Base-by-base conservation (phyloP, 331 rosid species). In the Stylosanthes scabra region DNA sequence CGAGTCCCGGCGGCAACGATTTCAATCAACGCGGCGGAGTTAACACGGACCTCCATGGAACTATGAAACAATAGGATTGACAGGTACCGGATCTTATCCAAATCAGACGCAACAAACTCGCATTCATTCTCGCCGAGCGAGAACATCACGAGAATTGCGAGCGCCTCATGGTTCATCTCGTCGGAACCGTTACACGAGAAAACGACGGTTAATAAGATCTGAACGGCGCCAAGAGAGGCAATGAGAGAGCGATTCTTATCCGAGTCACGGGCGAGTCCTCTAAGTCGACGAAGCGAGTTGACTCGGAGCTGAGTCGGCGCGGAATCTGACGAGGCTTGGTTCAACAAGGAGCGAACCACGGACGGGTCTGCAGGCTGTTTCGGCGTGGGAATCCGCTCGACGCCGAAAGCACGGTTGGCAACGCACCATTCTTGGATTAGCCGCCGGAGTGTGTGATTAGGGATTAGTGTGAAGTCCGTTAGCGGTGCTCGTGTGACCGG, bases 391-490 rank as follows among this genome's bases (percentile, higher is more conserved):
- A 94, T 94, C 2, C 99, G 86, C 78, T 94, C 88, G 6, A 94
- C 76, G 7, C 99, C 99, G 37, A 81, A 88, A 10, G 96, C 86
- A 14, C 91, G 93, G 77, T 94, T 91, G 1, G 93, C 89, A 31
- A 94, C 99, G 75, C 99, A 94, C 99, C 99, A 94, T 0, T 91
- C 99, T 59, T 94, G 99, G 81, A 94, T 94, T 3, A 94, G 86
- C 1, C 99, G 83, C 39, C 99, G 97, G 7, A 94, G 93, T 0
- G 99, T 94, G 68, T 94, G 99, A 74, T 94, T 94, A 0, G 99
- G 99, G 59, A 94, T 94, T 40, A 94, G 83, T 0, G 93, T 91
- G 82, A 94, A 88, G n/a, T 94, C 99, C 8, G 88, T 42, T 74
- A 94, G 89, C 0, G 87, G 81, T 13, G 77, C 62, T 1, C 99